A percentile compares a stretch with the other conserved stretches of the same genome.
phyloP scores from a whole-genome alignment of 148 eudicot genomes.

The Salicornia ramosissima region DNA sequence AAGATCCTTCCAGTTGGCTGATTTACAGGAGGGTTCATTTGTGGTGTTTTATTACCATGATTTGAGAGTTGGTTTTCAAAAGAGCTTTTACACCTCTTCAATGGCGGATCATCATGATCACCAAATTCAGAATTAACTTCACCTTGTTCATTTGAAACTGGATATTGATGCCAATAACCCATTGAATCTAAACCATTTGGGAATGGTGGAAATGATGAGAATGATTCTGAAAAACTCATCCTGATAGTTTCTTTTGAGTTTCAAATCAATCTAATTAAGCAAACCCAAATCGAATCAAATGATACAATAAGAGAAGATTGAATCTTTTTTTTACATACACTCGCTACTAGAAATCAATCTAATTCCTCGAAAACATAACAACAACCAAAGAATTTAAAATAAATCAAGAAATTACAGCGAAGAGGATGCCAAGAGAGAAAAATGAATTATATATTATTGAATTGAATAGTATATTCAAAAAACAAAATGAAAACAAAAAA shows the following conservation, averaged over 20 bases:
- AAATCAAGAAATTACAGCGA: slow-evolving; percentile 1
- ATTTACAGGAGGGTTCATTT: slow-evolving; percentile 34
- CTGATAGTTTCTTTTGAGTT: neutral
- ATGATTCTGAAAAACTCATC: slow-evolving; percentile 59
- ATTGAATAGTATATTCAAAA: neutral
- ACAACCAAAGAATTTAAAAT: slow-evolving; percentile 1
- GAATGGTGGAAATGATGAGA: slow-evolving; percentile 29
- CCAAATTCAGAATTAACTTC: slow-evolving; percentile 37
- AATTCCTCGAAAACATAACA: neutral
- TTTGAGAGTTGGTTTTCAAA: slow-evolving; percentile 31
- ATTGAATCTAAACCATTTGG: slow-evolving; percentile 33
- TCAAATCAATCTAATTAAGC: neutral
- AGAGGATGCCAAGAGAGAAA: neutral
- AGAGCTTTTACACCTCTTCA: slow-evolving; percentile 44
- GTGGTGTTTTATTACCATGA: slow-evolving; percentile 32
- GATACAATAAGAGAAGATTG: neutral
- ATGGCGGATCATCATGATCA: slow-evolving; percentile 35
- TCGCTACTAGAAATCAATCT: neutral
- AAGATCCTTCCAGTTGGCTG: slow-evolving; percentile 66
- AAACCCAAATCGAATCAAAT: slow-evolving; percentile 10
- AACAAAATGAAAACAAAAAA: neutral
- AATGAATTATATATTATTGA: slow-evolving; percentile 2
- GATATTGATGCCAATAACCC: slow-evolving; percentile 44
- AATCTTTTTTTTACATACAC: neutral
- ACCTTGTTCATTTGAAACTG: slow-evolving; percentile 24